These are phyloP conservation scores for Salix viminalis DNA, from an alignment of 345 rosid species.

Conservation along the genomic window DNA sequence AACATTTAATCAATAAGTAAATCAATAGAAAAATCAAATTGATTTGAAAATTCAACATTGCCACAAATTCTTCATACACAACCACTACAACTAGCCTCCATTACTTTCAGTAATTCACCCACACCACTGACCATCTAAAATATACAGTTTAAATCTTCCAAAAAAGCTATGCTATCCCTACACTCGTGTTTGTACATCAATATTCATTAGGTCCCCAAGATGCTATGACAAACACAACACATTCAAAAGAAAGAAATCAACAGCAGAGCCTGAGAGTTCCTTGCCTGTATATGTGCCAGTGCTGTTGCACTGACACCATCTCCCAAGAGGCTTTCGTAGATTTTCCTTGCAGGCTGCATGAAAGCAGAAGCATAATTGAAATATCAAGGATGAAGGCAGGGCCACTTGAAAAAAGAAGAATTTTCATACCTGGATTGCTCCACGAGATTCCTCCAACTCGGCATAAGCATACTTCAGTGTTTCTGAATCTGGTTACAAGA, in stretches of 20 bases:
- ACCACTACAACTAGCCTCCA: no score
- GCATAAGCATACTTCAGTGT: constrained; percentile 91
- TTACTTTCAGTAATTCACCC: no score
- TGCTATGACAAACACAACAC: not conserved
- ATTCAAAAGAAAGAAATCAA: not conserved
- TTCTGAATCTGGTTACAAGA: constrained; percentile 57
- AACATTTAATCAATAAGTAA: no score
- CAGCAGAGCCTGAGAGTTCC: not conserved
- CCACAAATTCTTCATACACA: no score
- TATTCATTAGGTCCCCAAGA: not conserved
- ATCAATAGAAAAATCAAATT: no score
- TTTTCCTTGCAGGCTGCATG: constrained; percentile 73
- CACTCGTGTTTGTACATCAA: not conserved
- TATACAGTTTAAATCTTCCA: not conserved
- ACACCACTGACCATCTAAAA: no score
- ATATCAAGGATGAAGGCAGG: constrained; percentile 5
- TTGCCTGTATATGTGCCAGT: constrained; percentile 84
- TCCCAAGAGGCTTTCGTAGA: constrained; percentile 70
- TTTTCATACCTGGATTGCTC: constrained; percentile 61
- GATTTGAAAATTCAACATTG: no score
- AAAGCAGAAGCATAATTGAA: constrained; percentile 24
- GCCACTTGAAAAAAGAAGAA: not conserved
- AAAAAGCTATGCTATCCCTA: not conserved
- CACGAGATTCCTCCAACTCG: constrained; percentile 90
- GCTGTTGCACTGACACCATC: constrained; percentile 55